Evolutionary conservation across 345 rosid genomes (phyloP), one percentile per base, ranked within the genome.

Genomic region (Populus simonii): DNA sequence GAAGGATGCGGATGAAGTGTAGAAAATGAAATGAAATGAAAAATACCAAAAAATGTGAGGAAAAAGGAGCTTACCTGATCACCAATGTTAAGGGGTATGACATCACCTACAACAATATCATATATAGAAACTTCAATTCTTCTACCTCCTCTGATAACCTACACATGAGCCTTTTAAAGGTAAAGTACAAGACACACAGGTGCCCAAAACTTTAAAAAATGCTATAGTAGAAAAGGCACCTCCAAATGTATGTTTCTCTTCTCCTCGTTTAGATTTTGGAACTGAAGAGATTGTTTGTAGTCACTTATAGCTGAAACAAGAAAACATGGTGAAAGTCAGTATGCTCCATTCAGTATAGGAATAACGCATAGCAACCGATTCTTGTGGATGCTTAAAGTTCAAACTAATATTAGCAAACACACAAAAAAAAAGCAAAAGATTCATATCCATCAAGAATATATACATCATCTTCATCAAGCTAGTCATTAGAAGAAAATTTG

Each of bases 271-370:
- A 96, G 87, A 82, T 92, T 90, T 89, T 94, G 98, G 81, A 96
- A 96, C 86, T 94, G 99, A 75, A 96, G 98, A 80, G 99, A 96
- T 74, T 96, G 99, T 69, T 91, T 92, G 80, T 96, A 96, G 83
- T 96, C 99, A 78, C 98, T 96, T 74, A 84, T 77, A 74, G 99
- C 99, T 96, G 89, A 85, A 68, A 23, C 59, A 25, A n/a, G 25
- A n/a, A 77, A 77, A 38, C 38, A 38, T 17, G 71, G 43, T 25
- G 51, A 74, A 70, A 74, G 72, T 43, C 65, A 79, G 70, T 18
- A n/a, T 8, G 4, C 45, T 27, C 66, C 29, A 9, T 55, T 73
- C 27, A 6, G 22, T 6, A 3, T 6, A 68, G 1, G 18, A 59
- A 74, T 35, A 20, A 0, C 16, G 70, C 4, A 49, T 4, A 35